A percentile compares a stretch with the other conserved stretches of the same genome.
Evolutionary conservation across 2,329 filamentous ascomycete species (phyloP).

Genomic region (Arachnopeziza araneosa): DNA sequence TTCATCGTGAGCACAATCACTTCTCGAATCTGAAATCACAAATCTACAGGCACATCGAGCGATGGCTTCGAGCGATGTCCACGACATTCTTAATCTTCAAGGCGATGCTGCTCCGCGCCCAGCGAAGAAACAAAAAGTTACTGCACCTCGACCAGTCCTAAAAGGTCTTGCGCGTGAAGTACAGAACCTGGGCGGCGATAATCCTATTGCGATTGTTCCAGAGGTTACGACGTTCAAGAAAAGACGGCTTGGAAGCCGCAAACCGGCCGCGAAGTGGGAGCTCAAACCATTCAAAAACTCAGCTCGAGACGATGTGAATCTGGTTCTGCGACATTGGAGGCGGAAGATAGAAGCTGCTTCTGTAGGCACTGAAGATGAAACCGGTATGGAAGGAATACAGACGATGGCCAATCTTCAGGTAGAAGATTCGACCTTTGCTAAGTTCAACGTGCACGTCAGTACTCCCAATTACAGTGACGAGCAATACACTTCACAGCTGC

Average conservation of each 20-base stretch:
- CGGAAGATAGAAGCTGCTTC: conserved; percentile 49
- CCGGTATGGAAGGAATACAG: conserved; percentile 31
- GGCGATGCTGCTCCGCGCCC: conserved; percentile 53
- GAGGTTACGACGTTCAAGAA: conserved; percentile 56
- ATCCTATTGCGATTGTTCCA: conserved; percentile 61
- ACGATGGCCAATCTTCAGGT: conserved; percentile 32
- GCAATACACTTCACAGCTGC: conserved; percentile 72
- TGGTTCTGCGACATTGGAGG: conserved; percentile 78
- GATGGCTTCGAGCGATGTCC: conserved; percentile 75
- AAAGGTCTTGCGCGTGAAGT: conserved; percentile 62
- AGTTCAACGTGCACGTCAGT: conserved; percentile 78
- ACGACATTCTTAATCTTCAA: conserved; percentile 81
- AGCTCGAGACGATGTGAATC: conserved; percentile 59
- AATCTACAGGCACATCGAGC: conserved; percentile 16
- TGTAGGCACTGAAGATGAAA: conserved; percentile 32
- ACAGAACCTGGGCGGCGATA: conserved; percentile 59
- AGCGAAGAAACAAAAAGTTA: conserved; percentile 69
- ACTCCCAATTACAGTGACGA: conserved; percentile 80
- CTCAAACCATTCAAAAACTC: conserved; percentile 69
- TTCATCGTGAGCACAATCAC: neutral
- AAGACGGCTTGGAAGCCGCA: conserved; percentile 47
- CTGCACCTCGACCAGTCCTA: conserved; percentile 52
- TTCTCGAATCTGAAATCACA: neutral
- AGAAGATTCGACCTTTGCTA: conserved; percentile 67
- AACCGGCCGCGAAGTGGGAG: conserved; percentile 59